Evolutionary conservation across 2,329 filamentous ascomycete genomes (phyloP), one percentile per base, ranked within the genome.

Genomic region (Cercospora sesami): DNA sequence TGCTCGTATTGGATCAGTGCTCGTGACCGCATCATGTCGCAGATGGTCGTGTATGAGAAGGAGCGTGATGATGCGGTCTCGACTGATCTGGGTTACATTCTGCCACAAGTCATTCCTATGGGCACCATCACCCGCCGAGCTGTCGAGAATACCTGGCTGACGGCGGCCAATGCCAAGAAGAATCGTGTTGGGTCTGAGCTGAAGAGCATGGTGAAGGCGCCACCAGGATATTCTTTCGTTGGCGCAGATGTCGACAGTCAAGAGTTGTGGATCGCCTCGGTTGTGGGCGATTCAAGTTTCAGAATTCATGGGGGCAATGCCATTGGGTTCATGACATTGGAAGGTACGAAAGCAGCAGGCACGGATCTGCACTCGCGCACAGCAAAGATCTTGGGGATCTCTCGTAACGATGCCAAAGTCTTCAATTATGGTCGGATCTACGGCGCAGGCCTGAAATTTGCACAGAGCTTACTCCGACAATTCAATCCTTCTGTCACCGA

Each of bases 341-440:
- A 99, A 81, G 94, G 95, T 14, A 95, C 93, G 60, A 98, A 99
- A 80, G 90, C 93, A 5, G 93, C 92, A 2, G 94, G 94, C 4
- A 99, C 94, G 0, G 94, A 99, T 79, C 82, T 98, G 65, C 94
- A 99, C 80, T 97, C 94, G 6, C 91, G 94, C 33, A 99, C 95
- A 30, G 96, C 95, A 1, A 86, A 86, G 5, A 99, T 99, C 66
- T 81, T 99, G 2, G 94, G 94, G 6, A 99, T 99, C 69, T 96
- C 93, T 2, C 87, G 95, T 69, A 97, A 97, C 75, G 89, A 97
- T 75, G 95, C 95, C 67, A 99, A 99, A 78, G 89, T 99, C 0
- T 99, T 99, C 84, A 99, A 99, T 79, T 99, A 99, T 75, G 96
- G 96, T 7, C 92, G 96, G 48, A 99, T 99, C 60, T 99, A 99